Base-by-base conservation (phyloP, 2,329 filamentous ascomycete genomes). In the Anthostomella pinea region DNA sequence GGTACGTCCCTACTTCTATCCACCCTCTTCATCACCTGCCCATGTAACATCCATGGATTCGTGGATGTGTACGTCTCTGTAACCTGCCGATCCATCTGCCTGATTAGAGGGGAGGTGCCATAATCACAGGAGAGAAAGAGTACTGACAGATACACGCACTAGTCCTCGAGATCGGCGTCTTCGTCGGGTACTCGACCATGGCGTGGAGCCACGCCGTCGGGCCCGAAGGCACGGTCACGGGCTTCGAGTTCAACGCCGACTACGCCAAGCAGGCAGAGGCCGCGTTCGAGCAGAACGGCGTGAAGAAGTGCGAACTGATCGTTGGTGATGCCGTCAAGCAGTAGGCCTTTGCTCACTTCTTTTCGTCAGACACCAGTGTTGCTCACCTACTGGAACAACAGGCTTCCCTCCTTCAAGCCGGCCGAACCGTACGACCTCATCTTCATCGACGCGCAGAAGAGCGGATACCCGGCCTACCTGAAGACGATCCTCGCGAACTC, bases 371-470 rank as follows among this genome's bases (percentile, higher is more conserved):
- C n/a, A n/a, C n/a, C n/a, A n/a, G n/a, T n/a, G n/a, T n/a, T n/a
- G 13, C 15, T 21, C 15, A 16, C 13, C 13, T 19, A 46, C 28
- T n/a, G 30, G 43, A 24, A 35, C 39, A 3, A 47, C 36, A 48
- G 58, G 39, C 41, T 54, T 30, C 15, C 48, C 29, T 33, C 36
- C 17, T 58, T 63, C 3, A 45, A 65, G 41, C 47, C 57, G 39
- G 38, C 53, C 22, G 55, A 67, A 47, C 69, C 73, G 4, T 77
- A 72, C 46, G 73, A 77, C 52, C 56, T 75, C 28, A 63, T 76
- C 51, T 77, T 77, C 52, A 65, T 76, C 42, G 73, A 76, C 39
- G 73, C 73, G 16, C 64, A 77, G 39, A 77, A 77, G 58, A 58
- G 63, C 0, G 69, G 67, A n/a, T 75, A 77, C 49, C 66, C 68